Percentiles rank a stretch among this genome's conserved stretches.
phyloP scores from a whole-genome alignment of 345 rosid genomes.

The Reutealis trisperma region DNA sequence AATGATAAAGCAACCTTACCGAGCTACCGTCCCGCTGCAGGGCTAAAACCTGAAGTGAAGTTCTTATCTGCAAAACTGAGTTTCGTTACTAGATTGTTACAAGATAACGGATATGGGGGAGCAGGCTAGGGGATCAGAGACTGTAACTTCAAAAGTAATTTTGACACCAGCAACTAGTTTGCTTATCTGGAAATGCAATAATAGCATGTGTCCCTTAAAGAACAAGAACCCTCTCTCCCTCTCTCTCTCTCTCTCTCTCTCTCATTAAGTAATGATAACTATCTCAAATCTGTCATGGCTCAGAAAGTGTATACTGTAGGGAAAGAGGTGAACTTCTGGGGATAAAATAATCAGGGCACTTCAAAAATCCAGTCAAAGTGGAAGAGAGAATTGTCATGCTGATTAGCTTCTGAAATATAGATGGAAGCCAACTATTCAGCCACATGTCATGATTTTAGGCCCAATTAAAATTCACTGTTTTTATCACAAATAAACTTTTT shows the following conservation, averaged over 20 bases:
- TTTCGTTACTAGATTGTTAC: slow-evolving; percentile 19
- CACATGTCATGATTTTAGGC: neutral
- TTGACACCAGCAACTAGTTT: neutral
- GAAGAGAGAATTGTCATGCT: slow-evolving; percentile 13
- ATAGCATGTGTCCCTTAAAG: neutral
- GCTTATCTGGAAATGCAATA: neutral
- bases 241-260: neutral
- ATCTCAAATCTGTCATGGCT: neutral
- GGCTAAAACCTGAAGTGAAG: slow-evolving; percentile 90
- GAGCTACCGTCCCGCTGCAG: slow-evolving; percentile 79
- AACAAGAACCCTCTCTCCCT: neutral
- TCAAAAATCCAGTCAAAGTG: neutral
- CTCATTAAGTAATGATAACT: neutral
- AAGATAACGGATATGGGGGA: slow-evolving; percentile 7
- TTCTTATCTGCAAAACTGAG: slow-evolving; percentile 66
- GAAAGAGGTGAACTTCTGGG: neutral
- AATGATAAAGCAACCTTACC: slow-evolving; percentile 46
- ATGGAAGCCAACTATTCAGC: neutral
- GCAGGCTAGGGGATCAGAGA: neutral
- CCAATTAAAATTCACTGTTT: slow-evolving; percentile 1
- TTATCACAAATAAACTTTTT: neutral
- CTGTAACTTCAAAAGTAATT: neutral
- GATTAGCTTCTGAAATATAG: neutral
- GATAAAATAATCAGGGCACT: neutral
- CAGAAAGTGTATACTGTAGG: neutral